Percentiles rank a stretch among this genome's conserved stretches.
Evolutionary conservation across 2,329 filamentous ascomycete species (phyloP).

Genomic region (Drechmeria coniospora): DNA sequence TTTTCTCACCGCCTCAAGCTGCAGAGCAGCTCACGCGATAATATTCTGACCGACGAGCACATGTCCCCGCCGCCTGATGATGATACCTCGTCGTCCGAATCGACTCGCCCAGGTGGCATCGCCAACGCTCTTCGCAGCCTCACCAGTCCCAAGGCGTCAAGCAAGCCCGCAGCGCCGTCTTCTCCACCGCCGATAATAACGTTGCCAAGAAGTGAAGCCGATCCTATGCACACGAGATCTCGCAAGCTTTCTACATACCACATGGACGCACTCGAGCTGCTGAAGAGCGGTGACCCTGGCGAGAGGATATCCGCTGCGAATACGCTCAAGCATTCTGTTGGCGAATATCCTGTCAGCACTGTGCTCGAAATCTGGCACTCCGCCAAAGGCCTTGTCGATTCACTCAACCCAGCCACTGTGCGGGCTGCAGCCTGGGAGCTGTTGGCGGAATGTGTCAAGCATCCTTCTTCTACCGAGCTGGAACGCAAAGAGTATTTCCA

Average conservation of each 20-base stretch:
- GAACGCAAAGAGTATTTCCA: conserved; percentile 52
- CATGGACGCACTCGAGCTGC: conserved; percentile 35
- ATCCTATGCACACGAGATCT: conserved; percentile 22
- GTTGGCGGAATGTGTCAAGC: conserved; percentile 48
- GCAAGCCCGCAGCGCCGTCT: conserved; percentile 31
- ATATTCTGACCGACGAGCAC: conserved; percentile 23
- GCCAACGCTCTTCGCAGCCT: conserved; percentile 50
- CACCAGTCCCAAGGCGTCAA: conserved; percentile 34
- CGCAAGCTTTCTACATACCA: conserved; percentile 35
- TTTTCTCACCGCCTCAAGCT: not conserved
- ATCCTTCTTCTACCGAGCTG: conserved; percentile 46
- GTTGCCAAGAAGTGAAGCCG: conserved; percentile 28
- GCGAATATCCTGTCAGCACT: conserved; percentile 42
- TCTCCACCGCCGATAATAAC: conserved; percentile 22
- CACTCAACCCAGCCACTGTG: conserved; percentile 34
- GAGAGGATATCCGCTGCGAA: conserved; percentile 43
- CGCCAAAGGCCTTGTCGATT: conserved; percentile 48
- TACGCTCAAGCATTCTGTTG: conserved; percentile 38
- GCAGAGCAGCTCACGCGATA: not conserved
- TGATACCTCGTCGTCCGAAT: conserved; percentile 37
- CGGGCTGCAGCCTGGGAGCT: conserved; percentile 50
- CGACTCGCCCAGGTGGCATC: conserved; percentile 38
- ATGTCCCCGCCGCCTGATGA: conserved; percentile 48
- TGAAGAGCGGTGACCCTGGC: conserved; percentile 34
- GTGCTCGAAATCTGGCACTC: conserved; percentile 51